phyloP scores from a whole-genome alignment of 257 asterid genomes.

The Nicotiana obtusifolia region DNA sequence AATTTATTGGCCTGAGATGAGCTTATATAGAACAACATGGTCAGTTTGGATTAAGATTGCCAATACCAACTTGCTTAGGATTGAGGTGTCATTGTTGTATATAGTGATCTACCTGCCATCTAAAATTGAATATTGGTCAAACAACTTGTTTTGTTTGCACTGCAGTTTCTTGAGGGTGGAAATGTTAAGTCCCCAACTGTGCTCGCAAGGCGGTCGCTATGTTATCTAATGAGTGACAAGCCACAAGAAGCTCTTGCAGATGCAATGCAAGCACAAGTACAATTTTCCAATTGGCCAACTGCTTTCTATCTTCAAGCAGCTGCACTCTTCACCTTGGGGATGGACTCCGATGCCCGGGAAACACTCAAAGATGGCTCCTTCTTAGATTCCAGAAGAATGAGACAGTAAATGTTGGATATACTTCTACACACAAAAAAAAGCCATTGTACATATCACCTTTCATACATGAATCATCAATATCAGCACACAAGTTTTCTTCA shows the following conservation, averaged over 20 bases:
- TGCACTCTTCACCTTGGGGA: constrained; percentile 37
- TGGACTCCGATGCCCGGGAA: constrained; percentile 41
- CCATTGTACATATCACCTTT: constrained; percentile 4
- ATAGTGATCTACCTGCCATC: neutral
- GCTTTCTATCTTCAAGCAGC: constrained; percentile 47
- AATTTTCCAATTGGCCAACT: constrained; percentile 41
- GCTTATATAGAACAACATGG: no score
- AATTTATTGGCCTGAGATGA: no score
- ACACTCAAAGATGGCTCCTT: constrained; percentile 37
- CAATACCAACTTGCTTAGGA: no score
- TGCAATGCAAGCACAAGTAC: constrained; percentile 48
- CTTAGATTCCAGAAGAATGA: constrained; percentile 27
- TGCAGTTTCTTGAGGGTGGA: constrained; percentile 40
- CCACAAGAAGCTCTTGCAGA: constrained; percentile 48
- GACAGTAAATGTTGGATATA: neutral
- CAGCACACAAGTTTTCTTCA: neutral
- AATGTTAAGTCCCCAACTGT: constrained; percentile 40
- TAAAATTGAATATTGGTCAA: neutral
- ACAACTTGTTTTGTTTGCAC: neutral
- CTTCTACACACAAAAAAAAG: neutral
- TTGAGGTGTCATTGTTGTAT: neutral
- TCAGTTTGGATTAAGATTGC: no score
- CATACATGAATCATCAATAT: neutral
- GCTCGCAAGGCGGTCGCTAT: constrained; percentile 38
- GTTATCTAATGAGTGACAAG: constrained; percentile 30